A percentile compares a stretch with the other conserved stretches of the same genome.
phyloP scores from a whole-genome alignment of 78 protist species.

The Pigoraptor vietnamica region DNA sequence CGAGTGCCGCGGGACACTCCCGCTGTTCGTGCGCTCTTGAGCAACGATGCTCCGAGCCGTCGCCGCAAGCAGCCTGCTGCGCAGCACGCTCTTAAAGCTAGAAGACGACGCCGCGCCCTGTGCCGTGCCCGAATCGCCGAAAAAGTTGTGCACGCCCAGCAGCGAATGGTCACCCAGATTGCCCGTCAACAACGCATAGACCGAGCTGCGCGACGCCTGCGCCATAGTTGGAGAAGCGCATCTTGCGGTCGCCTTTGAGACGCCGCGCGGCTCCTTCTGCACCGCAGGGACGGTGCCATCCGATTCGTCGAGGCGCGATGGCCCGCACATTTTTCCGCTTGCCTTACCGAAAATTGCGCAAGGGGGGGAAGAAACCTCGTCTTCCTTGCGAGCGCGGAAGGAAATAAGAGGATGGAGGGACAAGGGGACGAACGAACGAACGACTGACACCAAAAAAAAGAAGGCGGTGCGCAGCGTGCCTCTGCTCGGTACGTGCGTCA shows the following conservation, averaged over 20 bases:
- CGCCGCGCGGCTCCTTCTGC: not conserved
- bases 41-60: not conserved
- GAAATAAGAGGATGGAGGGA: too few relatives aligned
- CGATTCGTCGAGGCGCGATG: not conserved
- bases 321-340: not conserved
- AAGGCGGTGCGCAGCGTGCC: too few relatives aligned
- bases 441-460: too few relatives aligned
- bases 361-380: not conserved
- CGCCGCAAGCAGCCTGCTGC: not conserved
- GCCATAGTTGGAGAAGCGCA: not conserved
- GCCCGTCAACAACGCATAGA: not conserved
- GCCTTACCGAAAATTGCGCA: not conserved
- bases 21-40: not conserved
- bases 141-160: not conserved
- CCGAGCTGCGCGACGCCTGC: not conserved
- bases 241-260: not conserved
- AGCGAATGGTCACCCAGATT: not conserved
- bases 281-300: not conserved
- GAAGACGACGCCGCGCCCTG: not conserved
- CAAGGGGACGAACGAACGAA: too few relatives aligned
- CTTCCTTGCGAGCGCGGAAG: too few relatives aligned
- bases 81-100: not conserved
- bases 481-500: too few relatives aligned
- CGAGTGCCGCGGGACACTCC: too few relatives aligned
- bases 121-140: not conserved